These are phyloP conservation scores for Cyclotella choctawhatcheeana DNA, from an alignment of 108 stramenopile genomes.

Conservation along the genomic window DNA sequence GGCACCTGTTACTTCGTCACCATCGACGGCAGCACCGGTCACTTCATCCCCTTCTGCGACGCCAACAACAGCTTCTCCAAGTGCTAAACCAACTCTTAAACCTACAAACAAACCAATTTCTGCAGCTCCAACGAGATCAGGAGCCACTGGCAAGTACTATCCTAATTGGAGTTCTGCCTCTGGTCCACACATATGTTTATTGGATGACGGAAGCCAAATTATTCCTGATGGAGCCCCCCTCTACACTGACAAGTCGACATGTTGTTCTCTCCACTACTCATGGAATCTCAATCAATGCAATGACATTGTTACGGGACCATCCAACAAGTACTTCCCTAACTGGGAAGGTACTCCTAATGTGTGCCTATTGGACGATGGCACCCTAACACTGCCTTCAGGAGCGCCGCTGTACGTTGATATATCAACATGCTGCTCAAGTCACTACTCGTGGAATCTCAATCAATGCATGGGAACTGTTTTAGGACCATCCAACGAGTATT, in stretches of 20 bases:
- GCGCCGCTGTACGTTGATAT: neutral
- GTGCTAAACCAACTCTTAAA: neutral
- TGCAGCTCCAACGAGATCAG: neutral
- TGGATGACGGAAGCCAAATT: neutral
- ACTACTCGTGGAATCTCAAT: conserved; percentile 1
- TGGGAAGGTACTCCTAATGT: neutral
- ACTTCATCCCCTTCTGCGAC: neutral
- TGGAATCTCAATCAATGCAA: conserved; percentile 7
- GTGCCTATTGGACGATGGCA: neutral
- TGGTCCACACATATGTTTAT: conserved; percentile 6
- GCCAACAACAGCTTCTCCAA: neutral
- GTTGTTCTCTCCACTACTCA: neutral
- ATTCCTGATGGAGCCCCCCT: neutral
- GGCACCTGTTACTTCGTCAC: neutral
- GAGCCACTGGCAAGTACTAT: neutral
- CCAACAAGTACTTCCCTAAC: conserved; percentile 2
- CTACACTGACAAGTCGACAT: neutral
- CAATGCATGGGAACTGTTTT: neutral
- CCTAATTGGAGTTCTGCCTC: conserved; percentile 1
- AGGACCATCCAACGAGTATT: conserved; percentile 10
- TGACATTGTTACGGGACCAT: neutral
- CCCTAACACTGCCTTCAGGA: neutral
- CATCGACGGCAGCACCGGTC: neutral
- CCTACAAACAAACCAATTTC: neutral
- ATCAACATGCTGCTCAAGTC: neutral